Conservation (phyloP, 2,329 filamentous ascomycete genomes). For the Diaporthe helianthi region DNA sequence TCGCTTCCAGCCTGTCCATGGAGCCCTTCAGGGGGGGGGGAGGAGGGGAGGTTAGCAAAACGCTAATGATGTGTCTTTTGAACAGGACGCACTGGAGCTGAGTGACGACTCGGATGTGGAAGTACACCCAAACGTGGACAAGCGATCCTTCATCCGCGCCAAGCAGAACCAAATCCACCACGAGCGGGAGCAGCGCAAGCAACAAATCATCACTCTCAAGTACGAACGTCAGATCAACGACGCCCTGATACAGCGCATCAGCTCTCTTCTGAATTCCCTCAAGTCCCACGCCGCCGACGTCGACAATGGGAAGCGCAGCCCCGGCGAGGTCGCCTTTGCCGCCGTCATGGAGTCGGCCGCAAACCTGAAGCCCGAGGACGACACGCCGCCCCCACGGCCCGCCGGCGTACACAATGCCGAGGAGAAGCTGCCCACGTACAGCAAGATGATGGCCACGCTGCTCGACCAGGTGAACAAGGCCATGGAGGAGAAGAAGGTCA, state of each 20-base stretch:
- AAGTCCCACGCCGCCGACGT: conserved; percentile 75
- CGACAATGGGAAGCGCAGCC: conserved; percentile 61
- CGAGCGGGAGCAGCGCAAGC: conserved; percentile 82
- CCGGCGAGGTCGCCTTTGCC: conserved; percentile 87
- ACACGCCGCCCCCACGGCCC: conserved; percentile 76
- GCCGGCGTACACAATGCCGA: conserved; percentile 80
- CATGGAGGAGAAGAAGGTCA: conserved; percentile 76
- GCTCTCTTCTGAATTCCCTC: conserved; percentile 76
- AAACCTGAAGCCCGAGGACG: conserved; percentile 70
- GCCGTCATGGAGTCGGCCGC: conserved; percentile 83
- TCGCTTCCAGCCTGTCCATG: conserved; percentile 10
- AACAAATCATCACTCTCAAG: conserved; percentile 88
- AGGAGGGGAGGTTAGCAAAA: conserved; percentile 30
- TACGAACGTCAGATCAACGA: conserved; percentile 95
- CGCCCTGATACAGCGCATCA: conserved; percentile 84
- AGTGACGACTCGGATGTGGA: conserved; percentile 98
- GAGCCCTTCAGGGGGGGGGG: conserved; percentile 2
- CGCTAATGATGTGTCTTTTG: not conserved
- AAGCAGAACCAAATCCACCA: conserved; percentile 98
- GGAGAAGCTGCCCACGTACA: conserved; percentile 81
- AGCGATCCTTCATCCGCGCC: conserved; percentile 95
- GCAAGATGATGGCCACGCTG: conserved; percentile 97
- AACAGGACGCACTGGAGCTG: conserved; percentile 86
- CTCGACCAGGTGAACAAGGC: conserved; percentile 91
- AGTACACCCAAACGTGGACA: conserved; percentile 98